These are phyloP conservation scores for Fraxinus latifolia DNA, from an alignment of 305 asterid species.

Conservation along the genomic window DNA sequence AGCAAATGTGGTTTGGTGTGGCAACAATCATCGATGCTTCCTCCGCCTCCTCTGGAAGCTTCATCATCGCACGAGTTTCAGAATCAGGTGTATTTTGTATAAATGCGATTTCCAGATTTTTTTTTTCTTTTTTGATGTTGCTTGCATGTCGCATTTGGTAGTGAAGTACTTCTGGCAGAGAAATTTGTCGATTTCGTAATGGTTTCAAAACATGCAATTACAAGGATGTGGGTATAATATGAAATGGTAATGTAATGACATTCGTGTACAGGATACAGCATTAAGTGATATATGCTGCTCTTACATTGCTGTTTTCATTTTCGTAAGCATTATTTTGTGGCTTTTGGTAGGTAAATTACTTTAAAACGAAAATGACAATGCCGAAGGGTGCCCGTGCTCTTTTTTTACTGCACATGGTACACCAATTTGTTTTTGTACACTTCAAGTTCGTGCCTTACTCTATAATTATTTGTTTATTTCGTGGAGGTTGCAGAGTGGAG, in stretches of 20 bases:
- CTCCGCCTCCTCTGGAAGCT: constrained; percentile 15
- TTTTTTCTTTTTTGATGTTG: not conserved
- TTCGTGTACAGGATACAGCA: not conserved
- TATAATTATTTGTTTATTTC: not conserved
- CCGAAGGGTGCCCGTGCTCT: not conserved
- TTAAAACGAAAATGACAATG: not conserved
- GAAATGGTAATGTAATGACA: constrained; percentile 9
- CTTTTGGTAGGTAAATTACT: not conserved
- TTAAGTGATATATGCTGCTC: not conserved
- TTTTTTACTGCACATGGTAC: not conserved
- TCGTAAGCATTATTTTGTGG: not conserved
- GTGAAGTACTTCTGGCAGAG: constrained; percentile 8
- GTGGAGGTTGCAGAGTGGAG: not conserved
- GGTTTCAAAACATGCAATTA: not conserved
- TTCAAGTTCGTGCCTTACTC: not conserved
- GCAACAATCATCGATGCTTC: constrained; percentile 21
- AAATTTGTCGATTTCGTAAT: constrained; percentile 1
- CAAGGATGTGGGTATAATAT: constrained; percentile 7
- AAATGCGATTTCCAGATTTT: not conserved
- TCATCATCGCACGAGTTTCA: constrained; percentile 26
- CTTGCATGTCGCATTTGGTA: constrained; percentile 24
- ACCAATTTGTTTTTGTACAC: not conserved
- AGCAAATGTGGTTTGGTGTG: constrained; percentile 30
- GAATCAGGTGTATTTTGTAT: constrained; percentile 27
- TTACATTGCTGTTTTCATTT: not conserved